Percentiles rank a stretch among this genome's conserved stretches.
Conservation (phyloP, 129 eudicot genomes). For the Oenanthe sinensis region DNA sequence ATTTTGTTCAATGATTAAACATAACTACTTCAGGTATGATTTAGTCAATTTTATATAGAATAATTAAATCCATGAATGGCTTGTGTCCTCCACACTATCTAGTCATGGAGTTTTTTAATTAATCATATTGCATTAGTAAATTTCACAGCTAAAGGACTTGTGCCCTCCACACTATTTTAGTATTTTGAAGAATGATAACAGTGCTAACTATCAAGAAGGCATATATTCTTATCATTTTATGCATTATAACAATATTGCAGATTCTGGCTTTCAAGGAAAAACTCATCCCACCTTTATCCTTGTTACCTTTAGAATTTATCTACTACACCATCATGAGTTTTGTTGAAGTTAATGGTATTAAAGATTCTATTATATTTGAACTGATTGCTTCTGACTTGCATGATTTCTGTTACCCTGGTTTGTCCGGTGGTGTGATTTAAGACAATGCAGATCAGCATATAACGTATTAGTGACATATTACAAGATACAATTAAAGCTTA, state of each 20-base stretch:
- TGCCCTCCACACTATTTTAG: background rate
- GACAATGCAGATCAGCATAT: no score
- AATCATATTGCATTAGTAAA: background rate
- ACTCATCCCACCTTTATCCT: background rate
- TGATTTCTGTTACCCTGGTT: no score
- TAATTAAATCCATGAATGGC: background rate
- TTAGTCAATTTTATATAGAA: background rate
- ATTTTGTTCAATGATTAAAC: background rate
- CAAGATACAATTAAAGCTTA: background rate
- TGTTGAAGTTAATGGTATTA: background rate
- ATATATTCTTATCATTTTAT: background rate
- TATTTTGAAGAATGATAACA: background rate
- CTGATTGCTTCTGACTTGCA: background rate
- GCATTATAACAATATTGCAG: background rate
- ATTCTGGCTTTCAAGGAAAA: background rate
- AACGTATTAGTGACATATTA: no score
- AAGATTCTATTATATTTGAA: background rate
- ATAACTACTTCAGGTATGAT: background rate
- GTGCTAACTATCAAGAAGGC: background rate
- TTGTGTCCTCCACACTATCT: slow-evolving; percentile 2
- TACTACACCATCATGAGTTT: background rate
- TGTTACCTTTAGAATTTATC: background rate
- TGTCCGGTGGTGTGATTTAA: no score
- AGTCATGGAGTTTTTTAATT: background rate
- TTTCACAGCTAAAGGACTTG: background rate